Percentiles rank a stretch among this genome's conserved stretches.
Conservation (phyloP, 768 basidiomycete genomes). For the Mrakia gelida region DNA sequence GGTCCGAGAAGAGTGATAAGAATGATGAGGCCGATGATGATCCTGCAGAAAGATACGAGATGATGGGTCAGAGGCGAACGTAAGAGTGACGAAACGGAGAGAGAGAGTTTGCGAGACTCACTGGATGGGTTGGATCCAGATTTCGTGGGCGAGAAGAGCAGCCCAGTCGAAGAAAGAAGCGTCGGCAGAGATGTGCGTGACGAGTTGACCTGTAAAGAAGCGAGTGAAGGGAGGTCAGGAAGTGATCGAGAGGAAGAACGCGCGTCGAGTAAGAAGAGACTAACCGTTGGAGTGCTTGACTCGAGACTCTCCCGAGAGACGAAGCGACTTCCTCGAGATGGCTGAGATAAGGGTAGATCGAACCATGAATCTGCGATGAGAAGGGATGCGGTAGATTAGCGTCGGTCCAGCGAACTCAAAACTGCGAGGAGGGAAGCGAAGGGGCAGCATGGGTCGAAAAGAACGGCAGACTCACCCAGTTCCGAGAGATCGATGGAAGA, state of each 20-base stretch:
- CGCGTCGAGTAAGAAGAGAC: neutral
- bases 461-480: conserved; percentile 51
- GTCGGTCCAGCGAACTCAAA: neutral
- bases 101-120: too few species aligned
- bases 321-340: conserved; percentile 64
- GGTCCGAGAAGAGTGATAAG: conserved; percentile 64
- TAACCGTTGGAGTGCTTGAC: conserved; percentile 57
- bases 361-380: conserved; percentile 3
- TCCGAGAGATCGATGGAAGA: conserved; percentile 24
- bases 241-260: neutral
- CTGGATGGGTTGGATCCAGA: conserved; percentile 58
- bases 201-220: conserved; percentile 48
- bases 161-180: conserved; percentile 55
- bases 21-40: conserved; percentile 59
- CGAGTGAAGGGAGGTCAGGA: neutral
- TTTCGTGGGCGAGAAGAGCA: conserved; percentile 44
- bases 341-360: conserved; percentile 44
- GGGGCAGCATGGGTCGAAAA: neutral
- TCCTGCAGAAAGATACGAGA: conserved; percentile 42
- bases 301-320: conserved; percentile 60
- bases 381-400: neutral
- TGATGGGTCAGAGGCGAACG: too few species aligned
- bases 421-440: neutral
- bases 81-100: neutral
- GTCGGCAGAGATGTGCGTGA: conserved; percentile 66